Base-by-base conservation (phyloP, 176 grass and related monocot genomes). In the Raddia guianensis region DNA sequence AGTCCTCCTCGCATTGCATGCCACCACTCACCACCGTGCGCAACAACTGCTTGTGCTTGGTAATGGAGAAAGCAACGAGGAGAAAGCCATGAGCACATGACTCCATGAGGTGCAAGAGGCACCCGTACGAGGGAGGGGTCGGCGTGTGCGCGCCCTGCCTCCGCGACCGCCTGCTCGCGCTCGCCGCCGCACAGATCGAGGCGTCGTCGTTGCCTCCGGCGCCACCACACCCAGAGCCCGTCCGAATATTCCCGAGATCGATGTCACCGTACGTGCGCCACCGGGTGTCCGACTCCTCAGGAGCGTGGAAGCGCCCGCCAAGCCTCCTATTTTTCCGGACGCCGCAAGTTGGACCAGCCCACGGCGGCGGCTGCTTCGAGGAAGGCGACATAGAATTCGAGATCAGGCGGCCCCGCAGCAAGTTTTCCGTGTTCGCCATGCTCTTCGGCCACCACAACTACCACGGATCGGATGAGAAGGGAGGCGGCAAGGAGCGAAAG, bases 111-210 rank as follows among this genome's bases (percentile, higher is more conserved):
- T 99, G 96, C 92, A 87, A 68, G 82, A 66, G 42, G 49, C 96
- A 99, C 81, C 92, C 92, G 3, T 93, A 93, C 82, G 84, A 85
- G 68, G 61, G 42, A 67, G 90, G 79, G 48, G 79, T 78, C 11
- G 96, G 96, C 63, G 92, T 99, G 37, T 99, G 92, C 82, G 92
- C 92, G 0, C 73, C 86, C 52, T 99, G 96, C 86, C 96, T 99
- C 86, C 92, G 96, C 53, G 90, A 86, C 82, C 84, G 96, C 72
- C 90, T 99, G 33, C 67, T 93, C 63, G 81, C 82, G 33, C 92
- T 99, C 37, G 79, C 90, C 76, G 86, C 90, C 56, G 81, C 78
- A 21, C 92, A 90, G 83, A 99, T 91, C 84, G 75, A 89, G 12
- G 86, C 87, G 10, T 74, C 96, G 49, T 84, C 84, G 66, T 63